A percentile compares a stretch with the other conserved stretches of the same genome.
Conservation (phyloP, 2,329 filamentous ascomycete genomes). For the Fusarium begoniae region DNA sequence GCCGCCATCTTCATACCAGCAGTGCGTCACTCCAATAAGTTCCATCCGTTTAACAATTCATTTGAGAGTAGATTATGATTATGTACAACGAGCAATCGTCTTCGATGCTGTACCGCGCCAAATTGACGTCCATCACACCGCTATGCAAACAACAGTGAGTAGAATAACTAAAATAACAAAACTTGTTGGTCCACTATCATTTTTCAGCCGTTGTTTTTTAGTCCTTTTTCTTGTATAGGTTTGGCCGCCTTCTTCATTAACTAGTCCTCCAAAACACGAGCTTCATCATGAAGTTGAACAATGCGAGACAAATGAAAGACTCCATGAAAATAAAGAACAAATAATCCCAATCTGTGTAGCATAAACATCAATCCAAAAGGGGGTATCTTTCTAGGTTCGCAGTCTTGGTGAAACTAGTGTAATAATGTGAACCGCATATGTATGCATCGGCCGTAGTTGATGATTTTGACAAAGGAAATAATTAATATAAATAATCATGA, state of each 20-base stretch:
- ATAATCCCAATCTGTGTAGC: constrained; percentile 41
- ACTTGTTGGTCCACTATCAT: constrained; percentile 16
- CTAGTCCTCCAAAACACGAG: background rate
- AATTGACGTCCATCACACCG: constrained; percentile 30
- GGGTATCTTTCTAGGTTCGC: constrained; percentile 55
- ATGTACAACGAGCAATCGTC: constrained; percentile 37
- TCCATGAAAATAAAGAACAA: constrained; percentile 11
- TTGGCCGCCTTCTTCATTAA: constrained; percentile 7
- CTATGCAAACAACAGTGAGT: constrained; percentile 35
- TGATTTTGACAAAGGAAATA: constrained; percentile 44
- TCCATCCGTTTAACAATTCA: constrained; percentile 16
- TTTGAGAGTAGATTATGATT: constrained; percentile 41
- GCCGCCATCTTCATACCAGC: background rate
- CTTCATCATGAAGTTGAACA: constrained; percentile 11
- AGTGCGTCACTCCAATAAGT: background rate
- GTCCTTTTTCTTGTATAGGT: constrained; percentile 5
- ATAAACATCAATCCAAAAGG: constrained; percentile 49
- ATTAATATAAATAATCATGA: constrained; percentile 14
- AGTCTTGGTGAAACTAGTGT: constrained; percentile 44
- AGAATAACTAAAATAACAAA: constrained; percentile 18
- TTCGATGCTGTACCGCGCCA: constrained; percentile 7
- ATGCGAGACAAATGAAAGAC: constrained; percentile 26
- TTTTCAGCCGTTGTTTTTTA: constrained; percentile 1
- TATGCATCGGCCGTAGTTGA: constrained; percentile 39
- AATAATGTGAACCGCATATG: constrained; percentile 40